These are phyloP conservation scores for Suillus plorans DNA, from an alignment of 768 basidiomycete species.

Conservation along the genomic window DNA sequence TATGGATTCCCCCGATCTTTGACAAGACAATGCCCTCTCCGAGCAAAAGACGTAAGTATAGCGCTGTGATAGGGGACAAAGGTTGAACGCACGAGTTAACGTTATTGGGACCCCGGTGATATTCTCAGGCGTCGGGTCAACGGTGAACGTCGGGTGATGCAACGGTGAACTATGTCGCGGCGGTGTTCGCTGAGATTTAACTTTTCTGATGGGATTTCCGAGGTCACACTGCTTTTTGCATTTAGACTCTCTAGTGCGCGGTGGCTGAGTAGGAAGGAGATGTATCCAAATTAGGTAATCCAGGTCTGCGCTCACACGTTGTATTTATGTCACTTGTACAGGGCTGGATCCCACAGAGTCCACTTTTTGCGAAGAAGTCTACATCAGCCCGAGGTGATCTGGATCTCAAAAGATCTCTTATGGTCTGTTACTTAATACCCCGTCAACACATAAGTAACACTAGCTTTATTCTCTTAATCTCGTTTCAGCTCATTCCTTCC, in stretches of 20 bases:
- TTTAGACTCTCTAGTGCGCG: constrained; percentile 29
- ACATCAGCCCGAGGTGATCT: constrained; percentile 45
- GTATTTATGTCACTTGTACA: constrained; percentile 35
- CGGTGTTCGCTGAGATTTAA: constrained; percentile 5
- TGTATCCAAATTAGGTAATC: constrained; percentile 13
- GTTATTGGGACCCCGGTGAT: constrained; percentile 1
- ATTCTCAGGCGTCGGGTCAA: constrained; percentile 4
- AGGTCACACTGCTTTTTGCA: constrained; percentile 35
- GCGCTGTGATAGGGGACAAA: neutral
- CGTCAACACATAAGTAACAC: constrained; percentile 58
- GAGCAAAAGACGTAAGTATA: constrained; percentile 22
- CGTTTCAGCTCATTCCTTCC: constrained; percentile 44
- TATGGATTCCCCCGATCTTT: constrained; percentile 3
- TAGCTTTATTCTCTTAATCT: constrained; percentile 46
- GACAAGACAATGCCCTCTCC: constrained; percentile 3
- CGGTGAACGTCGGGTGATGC: no score
- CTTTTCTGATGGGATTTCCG: constrained; percentile 33
- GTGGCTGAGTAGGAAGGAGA: constrained; percentile 24
- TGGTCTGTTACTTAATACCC: constrained; percentile 57
- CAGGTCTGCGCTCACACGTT: constrained; percentile 32
- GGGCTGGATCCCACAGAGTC: constrained; percentile 34
- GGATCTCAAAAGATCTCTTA: constrained; percentile 37
- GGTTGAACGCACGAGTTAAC: neutral
- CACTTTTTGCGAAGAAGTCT: constrained; percentile 32
- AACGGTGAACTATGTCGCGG: no score